phyloP scores from a whole-genome alignment of 352 stramenopile genomes.

The Pythium pyrilobum region DNA sequence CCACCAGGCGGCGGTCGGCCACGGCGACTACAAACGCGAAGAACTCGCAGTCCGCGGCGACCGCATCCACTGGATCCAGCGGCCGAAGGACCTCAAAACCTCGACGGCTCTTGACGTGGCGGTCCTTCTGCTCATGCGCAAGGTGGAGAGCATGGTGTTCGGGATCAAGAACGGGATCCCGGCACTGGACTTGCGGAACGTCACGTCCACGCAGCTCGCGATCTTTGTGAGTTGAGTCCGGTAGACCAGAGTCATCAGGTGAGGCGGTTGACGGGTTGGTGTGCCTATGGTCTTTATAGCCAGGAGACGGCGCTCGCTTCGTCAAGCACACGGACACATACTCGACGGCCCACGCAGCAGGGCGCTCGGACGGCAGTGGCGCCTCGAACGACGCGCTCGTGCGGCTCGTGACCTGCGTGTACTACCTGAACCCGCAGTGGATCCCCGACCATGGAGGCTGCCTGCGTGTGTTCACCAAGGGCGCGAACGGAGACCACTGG shows the following conservation, averaged over 20 bases:
- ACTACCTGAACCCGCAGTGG: conserved; percentile 85
- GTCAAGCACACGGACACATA: conserved; percentile 70
- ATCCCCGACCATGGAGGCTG: conserved; percentile 46
- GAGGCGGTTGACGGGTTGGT: no score
- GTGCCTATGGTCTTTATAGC: conserved; percentile 22
- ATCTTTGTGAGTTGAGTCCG: conserved; percentile 78
- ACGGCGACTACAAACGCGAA: conserved; percentile 32
- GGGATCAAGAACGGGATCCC: conserved; percentile 44
- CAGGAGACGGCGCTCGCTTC: conserved; percentile 60
- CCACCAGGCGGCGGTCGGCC: conserved; percentile 43
- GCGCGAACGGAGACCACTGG: conserved; percentile 14
- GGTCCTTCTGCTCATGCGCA: conserved; percentile 39
- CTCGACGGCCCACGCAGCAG: conserved; percentile 26
- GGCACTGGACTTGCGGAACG: conserved; percentile 50
- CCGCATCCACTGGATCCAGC: conserved; percentile 61
- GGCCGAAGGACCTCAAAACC: conserved; percentile 30
- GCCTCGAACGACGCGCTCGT: conserved; percentile 22
- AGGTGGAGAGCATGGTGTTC: conserved; percentile 49
- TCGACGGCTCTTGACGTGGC: conserved; percentile 20
- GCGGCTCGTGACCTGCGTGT: conserved; percentile 75
- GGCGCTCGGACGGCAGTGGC: conserved; percentile 11
- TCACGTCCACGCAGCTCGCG: conserved; percentile 69
- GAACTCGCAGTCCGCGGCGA: conserved; percentile 50
- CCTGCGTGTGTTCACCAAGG: conserved; percentile 52
- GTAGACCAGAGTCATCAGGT: no score